Percentiles rank a stretch among this genome's conserved stretches.
phyloP scores from a whole-genome alignment of 352 stramenopile species.

The Stephanocyclus meneghinianus region DNA sequence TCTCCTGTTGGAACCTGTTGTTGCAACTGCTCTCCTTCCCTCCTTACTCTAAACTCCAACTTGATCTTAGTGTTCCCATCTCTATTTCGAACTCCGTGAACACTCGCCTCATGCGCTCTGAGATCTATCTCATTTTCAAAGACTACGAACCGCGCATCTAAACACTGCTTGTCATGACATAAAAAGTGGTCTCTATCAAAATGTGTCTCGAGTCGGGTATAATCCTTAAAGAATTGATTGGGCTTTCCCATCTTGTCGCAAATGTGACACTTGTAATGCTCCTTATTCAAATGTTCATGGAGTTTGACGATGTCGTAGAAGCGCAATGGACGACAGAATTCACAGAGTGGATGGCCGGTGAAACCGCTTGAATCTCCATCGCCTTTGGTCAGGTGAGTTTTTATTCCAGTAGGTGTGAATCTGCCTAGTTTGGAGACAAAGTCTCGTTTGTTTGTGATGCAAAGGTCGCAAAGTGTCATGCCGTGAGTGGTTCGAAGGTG shows the following conservation, averaged over 20 bases:
- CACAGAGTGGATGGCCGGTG: slow-evolving; percentile 69
- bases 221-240: slow-evolving; percentile 81
- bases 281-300: slow-evolving; percentile 75
- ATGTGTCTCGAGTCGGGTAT: slow-evolving; percentile 61
- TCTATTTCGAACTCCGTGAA: slow-evolving; percentile 57
- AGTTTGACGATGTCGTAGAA: slow-evolving; percentile 78
- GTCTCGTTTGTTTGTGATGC: slow-evolving; percentile 70
- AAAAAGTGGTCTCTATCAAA: slow-evolving; percentile 78
- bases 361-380: slow-evolving; percentile 62
- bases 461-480: slow-evolving; percentile 67
- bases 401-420: slow-evolving; percentile 58
- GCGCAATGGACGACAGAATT: slow-evolving; percentile 69
- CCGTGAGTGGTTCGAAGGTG: slow-evolving; percentile 65
- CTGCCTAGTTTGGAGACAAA: slow-evolving; percentile 65
- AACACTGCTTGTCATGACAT: slow-evolving; percentile 70
- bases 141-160: slow-evolving; percentile 68
- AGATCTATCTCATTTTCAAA: slow-evolving; percentile 81
- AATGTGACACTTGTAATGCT: slow-evolving; percentile 82
- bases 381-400: slow-evolving; percentile 64
- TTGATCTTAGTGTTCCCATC: slow-evolving; percentile 67
- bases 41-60: slow-evolving; percentile 70
- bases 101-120: slow-evolving; percentile 49
- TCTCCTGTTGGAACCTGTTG: slow-evolving; percentile 51
- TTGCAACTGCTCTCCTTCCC: slow-evolving; percentile 33
- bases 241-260: slow-evolving; percentile 65